Evolutionary conservation across 2,329 filamentous ascomycete genomes (phyloP).

Genomic region (Parascedosporium putredinis): DNA sequence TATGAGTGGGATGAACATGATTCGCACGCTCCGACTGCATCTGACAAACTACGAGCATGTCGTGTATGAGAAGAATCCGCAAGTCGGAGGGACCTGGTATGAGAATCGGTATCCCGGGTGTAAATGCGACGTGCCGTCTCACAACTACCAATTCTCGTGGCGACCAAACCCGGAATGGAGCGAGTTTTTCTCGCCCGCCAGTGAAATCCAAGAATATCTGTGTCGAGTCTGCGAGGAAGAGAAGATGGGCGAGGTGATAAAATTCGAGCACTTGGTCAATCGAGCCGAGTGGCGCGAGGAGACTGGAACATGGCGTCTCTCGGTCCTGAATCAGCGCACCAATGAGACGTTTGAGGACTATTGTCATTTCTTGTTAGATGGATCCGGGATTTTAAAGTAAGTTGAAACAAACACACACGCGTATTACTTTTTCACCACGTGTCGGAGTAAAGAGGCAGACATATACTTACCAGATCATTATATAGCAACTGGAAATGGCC

Average conservation of each 20-base stretch:
- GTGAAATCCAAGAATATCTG: constrained; percentile 47
- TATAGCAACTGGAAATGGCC: constrained; percentile 37
- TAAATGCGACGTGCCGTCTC: constrained; percentile 44
- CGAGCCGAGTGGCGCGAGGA: constrained; percentile 34
- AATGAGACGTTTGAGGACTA: constrained; percentile 30
- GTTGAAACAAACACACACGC: no score
- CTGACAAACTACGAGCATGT: no score
- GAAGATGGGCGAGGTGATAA: constrained; percentile 31
- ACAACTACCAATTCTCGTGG: constrained; percentile 55
- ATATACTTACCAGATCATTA: neutral
- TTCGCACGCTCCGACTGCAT: no score
- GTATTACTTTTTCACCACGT: no score
- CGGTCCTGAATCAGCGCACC: constrained; percentile 26
- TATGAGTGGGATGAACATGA: no score
- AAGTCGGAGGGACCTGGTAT: no score
- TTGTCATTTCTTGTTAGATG: constrained; percentile 38
- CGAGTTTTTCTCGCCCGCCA: constrained; percentile 42
- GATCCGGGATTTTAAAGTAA: constrained; percentile 42
- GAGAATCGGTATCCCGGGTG: constrained; percentile 50
- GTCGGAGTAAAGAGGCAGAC: no score
- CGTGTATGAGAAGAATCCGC: no score
- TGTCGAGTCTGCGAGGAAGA: constrained; percentile 36
- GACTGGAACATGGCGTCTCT: constrained; percentile 30
- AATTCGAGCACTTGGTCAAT: constrained; percentile 29
- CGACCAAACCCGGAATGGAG: constrained; percentile 49